Base-by-base conservation (phyloP, 2,329 filamentous ascomycete species). In the Colletotrichum lini region DNA sequence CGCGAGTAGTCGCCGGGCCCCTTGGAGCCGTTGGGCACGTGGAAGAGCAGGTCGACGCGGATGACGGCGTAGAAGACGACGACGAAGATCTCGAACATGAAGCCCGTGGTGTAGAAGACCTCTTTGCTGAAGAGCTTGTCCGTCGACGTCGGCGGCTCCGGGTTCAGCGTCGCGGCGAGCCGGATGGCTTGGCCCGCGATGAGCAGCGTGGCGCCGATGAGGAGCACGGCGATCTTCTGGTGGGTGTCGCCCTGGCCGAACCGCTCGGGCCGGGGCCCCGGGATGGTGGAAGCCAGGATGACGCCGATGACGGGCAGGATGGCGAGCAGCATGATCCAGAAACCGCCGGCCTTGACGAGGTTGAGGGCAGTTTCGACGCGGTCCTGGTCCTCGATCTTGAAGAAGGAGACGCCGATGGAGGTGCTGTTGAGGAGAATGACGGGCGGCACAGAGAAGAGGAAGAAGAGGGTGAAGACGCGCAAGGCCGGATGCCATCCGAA, bases 91-190 rank as follows among this genome's bases (percentile, higher is more conserved):
- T 82, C 81, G 4, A 82, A 64, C 16, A 75, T 71, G 65, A 82
- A 83, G 23, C 76, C 74, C 21, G 80, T 80, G 18, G 77, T 74
- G 72, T 83, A 83, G 58, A 83, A 81, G 0, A 77, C 76, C 1
- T 77, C 70, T 42, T 77, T 80, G 56, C 76, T 75, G 38, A 79
- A 81, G 65, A 81, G 74, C 8, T 77, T 77, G 4, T 76, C 76
- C 10, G 77, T 30, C 13, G 53, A 64, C 8, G 70, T 49, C 0
- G 72, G 75, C 5, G 74, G 74, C 6, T 76, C 76, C 1, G 76
- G 61, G 58, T 75, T 74, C 67, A 77, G 77, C 8, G 72, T 59
- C 1, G 73, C 74, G 5, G 80, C 77, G 0, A 79, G 59, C 44
- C 76, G 73, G 15, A 77, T 64, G 3, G 72, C 73, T 1, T 74